A percentile compares a stretch with the other conserved stretches of the same genome.
Conservation (phyloP, 1,284 basidiomycete genomes). For the Cystobasidiaceae sp. region DNA sequence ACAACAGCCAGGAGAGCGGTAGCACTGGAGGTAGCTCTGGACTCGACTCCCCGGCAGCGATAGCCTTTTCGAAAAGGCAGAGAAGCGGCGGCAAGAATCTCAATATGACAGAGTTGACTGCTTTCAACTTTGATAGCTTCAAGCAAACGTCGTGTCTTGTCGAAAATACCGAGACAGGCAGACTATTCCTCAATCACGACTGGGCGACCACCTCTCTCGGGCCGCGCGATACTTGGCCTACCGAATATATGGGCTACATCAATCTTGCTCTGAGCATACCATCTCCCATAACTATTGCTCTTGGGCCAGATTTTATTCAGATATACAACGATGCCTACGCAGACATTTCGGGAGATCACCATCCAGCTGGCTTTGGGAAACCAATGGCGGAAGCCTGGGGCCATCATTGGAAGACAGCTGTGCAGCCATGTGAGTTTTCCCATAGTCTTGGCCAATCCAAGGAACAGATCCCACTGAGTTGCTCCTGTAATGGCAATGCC, state of each 20-base stretch:
- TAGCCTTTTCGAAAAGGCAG: no score
- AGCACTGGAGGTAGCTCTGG: no score
- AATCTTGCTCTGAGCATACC: constrained; percentile 1
- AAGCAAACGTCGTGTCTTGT: background rate
- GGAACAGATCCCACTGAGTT: no score
- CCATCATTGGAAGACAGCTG: background rate
- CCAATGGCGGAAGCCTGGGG: constrained; percentile 9
- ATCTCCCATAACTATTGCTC: background rate
- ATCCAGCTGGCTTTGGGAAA: constrained; percentile 4
- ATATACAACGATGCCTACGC: constrained; percentile 20
- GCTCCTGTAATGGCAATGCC: no score
- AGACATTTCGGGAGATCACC: background rate
- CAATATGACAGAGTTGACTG: no score
- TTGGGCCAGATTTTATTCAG: constrained; percentile 4
- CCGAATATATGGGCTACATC: constrained; percentile 2
- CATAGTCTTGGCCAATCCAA: background rate
- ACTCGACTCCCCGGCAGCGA: no score
- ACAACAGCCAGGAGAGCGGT: no score
- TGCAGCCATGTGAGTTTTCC: background rate
- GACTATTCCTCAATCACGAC: background rate
- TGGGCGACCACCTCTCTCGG: constrained; percentile 17
- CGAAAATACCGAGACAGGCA: constrained; percentile 13
- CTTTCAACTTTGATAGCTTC: no score
- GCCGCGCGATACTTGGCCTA: background rate
- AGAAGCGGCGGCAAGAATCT: no score